Evolutionary conservation across 106 monocot species (phyloP), one percentile per base, ranked within the genome.

Genomic region (Posidonia australis): DNA sequence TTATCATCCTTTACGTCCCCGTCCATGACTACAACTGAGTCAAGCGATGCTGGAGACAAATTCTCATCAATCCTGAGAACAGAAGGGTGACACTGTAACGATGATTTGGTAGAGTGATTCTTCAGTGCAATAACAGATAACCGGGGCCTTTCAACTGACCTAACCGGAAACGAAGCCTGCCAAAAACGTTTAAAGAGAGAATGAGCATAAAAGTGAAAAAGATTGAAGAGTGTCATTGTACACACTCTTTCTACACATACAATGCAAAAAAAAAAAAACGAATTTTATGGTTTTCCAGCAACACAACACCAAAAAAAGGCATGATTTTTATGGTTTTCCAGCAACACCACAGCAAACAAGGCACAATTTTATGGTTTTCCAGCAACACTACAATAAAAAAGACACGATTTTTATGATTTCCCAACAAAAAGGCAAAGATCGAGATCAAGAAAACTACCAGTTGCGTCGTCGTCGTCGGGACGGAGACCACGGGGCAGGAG

Each of bases 31-130:
- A 82, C 84, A 64, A 84, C 77, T 5, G 94, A 96, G 63, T 87
- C 94, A 60, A 96, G 76, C 0, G 87, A 96, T 46, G 84, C 69
- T 14, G 96, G 87, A 11, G 96, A 96, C 24, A 90, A 68, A 63
- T 79, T 78, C 24, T 87, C 84, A 20, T 96, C 96, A 29, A 89
- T 79, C 62, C 81, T 70, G 25, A 86, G 74, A 55, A 86, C 63
- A 44, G 93, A 71, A 36, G 77, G 57, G 6, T 84, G 83, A 68
- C 81, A 74, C 46, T 89, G 81, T 30, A 84, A 13, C 18, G 89
- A 71, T 53, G 82, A 67, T 58, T 80, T 86, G 29, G 74, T 62
- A 12, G 78, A 32, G 48, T 66, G 72, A 48, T 77, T 87, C 73
- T 79, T 79, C 55, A 92, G 51, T 47, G 79, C 69, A 44, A 71